Evolutionary conservation across 805 yeast species (phyloP).

Genomic region (Kodamaea leandrae): DNA sequence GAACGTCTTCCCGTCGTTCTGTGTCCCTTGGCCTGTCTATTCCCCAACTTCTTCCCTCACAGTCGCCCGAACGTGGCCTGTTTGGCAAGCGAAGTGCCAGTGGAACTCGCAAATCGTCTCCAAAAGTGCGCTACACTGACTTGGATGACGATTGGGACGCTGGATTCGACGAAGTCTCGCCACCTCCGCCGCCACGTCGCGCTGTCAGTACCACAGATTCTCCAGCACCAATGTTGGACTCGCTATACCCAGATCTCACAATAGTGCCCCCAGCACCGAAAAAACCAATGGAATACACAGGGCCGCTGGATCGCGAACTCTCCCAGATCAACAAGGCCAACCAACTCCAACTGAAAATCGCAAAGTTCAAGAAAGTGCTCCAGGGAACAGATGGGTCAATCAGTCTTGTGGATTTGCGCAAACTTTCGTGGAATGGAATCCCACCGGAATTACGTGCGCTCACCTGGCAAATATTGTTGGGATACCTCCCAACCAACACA

Average conservation of each 20-base stretch:
- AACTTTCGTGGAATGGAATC: constrained; percentile 91
- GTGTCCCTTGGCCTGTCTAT: constrained; percentile 20
- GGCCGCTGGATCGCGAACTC: constrained; percentile 27
- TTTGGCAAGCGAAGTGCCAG: constrained; percentile 9
- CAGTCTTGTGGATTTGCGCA: constrained; percentile 66
- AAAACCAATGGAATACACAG: constrained; percentile 43
- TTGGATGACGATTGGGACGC: constrained; percentile 93
- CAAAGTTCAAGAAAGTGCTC: constrained; percentile 64
- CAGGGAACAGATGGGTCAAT: constrained; percentile 37
- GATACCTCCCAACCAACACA: constrained; percentile 85
- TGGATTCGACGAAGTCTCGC: constrained; percentile 46
- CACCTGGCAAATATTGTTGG: constrained; percentile 86
- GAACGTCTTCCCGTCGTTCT: constrained; percentile 17
- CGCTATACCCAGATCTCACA: constrained; percentile 38
- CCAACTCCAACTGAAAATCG: constrained; percentile 58
- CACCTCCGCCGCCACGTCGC: constrained; percentile 2
- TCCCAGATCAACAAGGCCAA: constrained; percentile 55
- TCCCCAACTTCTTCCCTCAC: constrained; percentile 11
- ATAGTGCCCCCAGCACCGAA: constrained; percentile 19
- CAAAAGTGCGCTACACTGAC: constrained; percentile 52
- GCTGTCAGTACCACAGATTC: constrained; percentile 20
- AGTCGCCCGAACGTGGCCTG: constrained; percentile 4
- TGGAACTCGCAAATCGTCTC: constrained; percentile 6
- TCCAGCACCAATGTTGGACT: constrained; percentile 31
- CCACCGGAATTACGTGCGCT: constrained; percentile 78